Evolutionary conservation across 768 basidiomycete genomes (phyloP), one percentile per base, ranked within the genome.

Genomic region (Phallus indusiatus): DNA sequence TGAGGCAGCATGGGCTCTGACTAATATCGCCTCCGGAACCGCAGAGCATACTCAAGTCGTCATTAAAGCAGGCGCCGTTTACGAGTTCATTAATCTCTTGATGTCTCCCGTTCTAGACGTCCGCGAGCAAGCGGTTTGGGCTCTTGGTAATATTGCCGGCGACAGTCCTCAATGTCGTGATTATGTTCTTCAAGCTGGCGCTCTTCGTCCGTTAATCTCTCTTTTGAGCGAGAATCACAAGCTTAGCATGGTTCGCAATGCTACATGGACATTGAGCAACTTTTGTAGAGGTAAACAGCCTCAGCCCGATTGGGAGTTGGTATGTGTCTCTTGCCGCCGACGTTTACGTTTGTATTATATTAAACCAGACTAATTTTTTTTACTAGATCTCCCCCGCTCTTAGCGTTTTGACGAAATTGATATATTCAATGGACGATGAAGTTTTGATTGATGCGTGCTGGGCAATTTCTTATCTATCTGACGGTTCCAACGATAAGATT

Each of bases 371-470:
- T 47, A 46, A 28, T 46, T 66, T 20, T 46, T n/a, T 51, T 59
- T 37, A 16, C 60, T 63, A 98, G 95, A 98, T 99, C 68, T 92
- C 93, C 8, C 96, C 96, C 18, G 95, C 96, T 47, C 77, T 99
- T 56, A 89, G 90, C n/a, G 90, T 96, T 59, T 78, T 99, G 64
- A 96, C 94, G 56, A 99, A 99, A 74, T 76, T 99, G 66, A 97
- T 99, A 73, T 98, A 97, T 75, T 97, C 95, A 33, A 81, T 98
- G 67, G 96, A 99, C 70, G 96, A 98, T 67, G 96, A 99, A 74
- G 97, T 97, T 65, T 76, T 99, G 67, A 99, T 99, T 68, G 96
- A 99, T 71, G 96, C 96, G 14, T 99, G 96, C 79, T 99, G 96
- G 96, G 96, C 96, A 24, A 95, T 99, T 72, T 97, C 94, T 46